Base-by-base conservation (phyloP, 306 rosid genomes). In the Vigna radiata region DNA sequence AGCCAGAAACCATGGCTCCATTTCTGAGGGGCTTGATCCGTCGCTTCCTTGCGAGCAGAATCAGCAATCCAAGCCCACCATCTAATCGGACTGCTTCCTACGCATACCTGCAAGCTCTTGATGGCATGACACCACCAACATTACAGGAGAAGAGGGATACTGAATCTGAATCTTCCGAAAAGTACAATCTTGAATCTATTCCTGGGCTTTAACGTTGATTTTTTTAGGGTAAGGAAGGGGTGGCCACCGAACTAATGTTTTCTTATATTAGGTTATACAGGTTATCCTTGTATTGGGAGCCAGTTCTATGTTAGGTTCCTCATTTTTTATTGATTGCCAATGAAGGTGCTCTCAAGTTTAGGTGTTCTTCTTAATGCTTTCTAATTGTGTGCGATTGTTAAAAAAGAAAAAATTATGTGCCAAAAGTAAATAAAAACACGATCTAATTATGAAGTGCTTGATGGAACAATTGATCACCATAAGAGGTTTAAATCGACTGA, bases 1-100 rank as follows among this genome's bases (percentile, higher is more conserved):
- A 94, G 81, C 97, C 97, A 61, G 96, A 89, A 68, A 94, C 98
- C 43, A 94, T 94, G 98, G 93, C 98, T 33, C 98, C 97, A 39
- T 88, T 94, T 63, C 92, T 94, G 17, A 86, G 97, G 85, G 89
- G 96, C 61, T 84, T 94, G 83, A 89, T 94, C 77, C 97, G 96
- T 18, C 97, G 97, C 70, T 94, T 94, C 85, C 98, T 92, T 61
- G 93, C 97, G 15, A 94, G 98, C 87, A 88, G 97, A 87, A 94
- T 94, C 44, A 94, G 96, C 90, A 91, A 86, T 78, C 91, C 93
- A 1, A 82, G 83, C 80, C 86, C 84, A 41, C 82, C 89, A 0
- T 29, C 85, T 33, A 86, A 72, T 74, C 83, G 78, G 23, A 85
- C 72, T 44, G 83, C 91, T 70, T 84, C 96, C 6, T 79, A 85